Percentiles rank a stretch among this genome's conserved stretches.
Conservation (phyloP, 441 rosid genomes). For the Metrosideros polymorpha region DNA sequence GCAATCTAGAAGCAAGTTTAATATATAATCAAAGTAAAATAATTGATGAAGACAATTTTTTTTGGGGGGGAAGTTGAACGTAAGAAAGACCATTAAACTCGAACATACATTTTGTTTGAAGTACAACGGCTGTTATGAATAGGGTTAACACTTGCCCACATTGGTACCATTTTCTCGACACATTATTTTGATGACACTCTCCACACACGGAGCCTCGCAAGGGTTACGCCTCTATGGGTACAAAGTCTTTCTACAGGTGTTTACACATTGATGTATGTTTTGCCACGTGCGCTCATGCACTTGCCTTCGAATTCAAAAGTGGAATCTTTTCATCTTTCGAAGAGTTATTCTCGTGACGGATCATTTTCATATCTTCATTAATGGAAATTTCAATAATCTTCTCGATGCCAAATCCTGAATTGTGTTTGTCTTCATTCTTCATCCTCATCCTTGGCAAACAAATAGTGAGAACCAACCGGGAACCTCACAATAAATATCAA, state of each 20-base stretch:
- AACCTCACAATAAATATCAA: not conserved
- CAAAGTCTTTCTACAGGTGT: not conserved
- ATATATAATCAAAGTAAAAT: not conserved
- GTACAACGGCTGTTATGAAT: not conserved
- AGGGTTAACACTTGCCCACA: not conserved
- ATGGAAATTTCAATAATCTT: not conserved
- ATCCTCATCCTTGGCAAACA: not conserved
- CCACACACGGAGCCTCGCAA: not conserved
- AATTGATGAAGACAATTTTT: not conserved
- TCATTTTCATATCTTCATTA: not conserved
- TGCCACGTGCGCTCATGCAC: fast-evolving
- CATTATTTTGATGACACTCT: fast-evolving
- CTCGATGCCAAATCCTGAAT: not conserved
- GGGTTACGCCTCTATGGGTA: not conserved
- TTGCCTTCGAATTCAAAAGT: not conserved
- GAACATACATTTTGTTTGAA: not conserved
- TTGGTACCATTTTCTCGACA: not conserved
- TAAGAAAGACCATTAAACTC: not conserved
- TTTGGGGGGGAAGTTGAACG: not conserved
- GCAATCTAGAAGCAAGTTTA: not conserved
- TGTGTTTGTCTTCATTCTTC: not conserved
- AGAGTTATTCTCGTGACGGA: not conserved
- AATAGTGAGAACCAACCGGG: not conserved
- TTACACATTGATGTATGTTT: not conserved
- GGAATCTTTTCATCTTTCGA: not conserved